Base-by-base conservation (phyloP, 805 yeast species). In the Zygoascus bituminiphila region DNA sequence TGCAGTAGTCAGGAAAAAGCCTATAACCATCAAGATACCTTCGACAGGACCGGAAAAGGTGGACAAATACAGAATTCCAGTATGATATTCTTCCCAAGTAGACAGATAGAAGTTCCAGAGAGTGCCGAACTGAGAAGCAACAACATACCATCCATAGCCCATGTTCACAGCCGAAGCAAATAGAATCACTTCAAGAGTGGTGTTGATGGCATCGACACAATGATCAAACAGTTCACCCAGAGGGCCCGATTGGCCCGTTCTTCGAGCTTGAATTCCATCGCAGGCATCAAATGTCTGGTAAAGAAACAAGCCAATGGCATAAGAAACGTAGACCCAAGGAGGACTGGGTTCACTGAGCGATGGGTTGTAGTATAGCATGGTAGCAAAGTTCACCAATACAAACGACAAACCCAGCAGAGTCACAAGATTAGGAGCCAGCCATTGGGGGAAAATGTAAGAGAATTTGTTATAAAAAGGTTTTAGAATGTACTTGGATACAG, bases 211-310 rank as follows among this genome's bases (percentile, higher is more conserved):
- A 59, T 76, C 80, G 23, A 74, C 73, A 55, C 94, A 84, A 61
- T 89, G 98, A 61, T 89, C 98, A 62, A 91, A 91, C 49, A 89
- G 72, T 63, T 89, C 98, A 29, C 98, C 98, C 58, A 89, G 69
- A 1, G 98, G 97, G 2, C 96, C 93, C 53, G 87, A 78, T 65
- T 88, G 94, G n/a, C 94, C 95, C 1, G 96, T 89, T 60, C 91
- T 78, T 62, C 98, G 79, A 14, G 97, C 97, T 64, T 89, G 98
- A 54, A 84, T 77, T 4, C 98, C 98, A 65, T 89, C 98, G 65
- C 96, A 85, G 0, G 96, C 96, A 65, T 89, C 98, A 64, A 89
- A 88, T 0, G 97, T 89, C 64, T 89, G 98, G 65, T 89, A 89
- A 75, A 88, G 70, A 62, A 89, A 88, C 55, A 89, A 68, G 5